phyloP scores from a whole-genome alignment of 2,329 filamentous ascomycete species.

The Aureobasidium subglaciale region DNA sequence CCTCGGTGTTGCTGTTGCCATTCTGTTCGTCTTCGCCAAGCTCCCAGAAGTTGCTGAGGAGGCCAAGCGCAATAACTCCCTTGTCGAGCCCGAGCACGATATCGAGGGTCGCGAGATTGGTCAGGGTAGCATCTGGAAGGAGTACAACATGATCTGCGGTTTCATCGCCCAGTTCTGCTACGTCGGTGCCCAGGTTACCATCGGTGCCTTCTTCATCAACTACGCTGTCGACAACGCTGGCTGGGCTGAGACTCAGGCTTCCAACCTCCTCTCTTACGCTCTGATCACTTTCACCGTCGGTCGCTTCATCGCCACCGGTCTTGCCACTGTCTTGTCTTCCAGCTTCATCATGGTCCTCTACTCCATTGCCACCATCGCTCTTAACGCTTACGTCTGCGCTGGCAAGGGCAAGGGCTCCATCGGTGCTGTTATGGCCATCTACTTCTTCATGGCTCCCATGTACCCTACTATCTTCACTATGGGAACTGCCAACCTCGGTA shows the following conservation, averaged over 20 bases:
- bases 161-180: slow-evolving; percentile 33
- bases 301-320: slow-evolving; percentile 32
- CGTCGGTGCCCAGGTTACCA: slow-evolving; percentile 32
- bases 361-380: slow-evolving; percentile 26
- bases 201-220: slow-evolving; percentile 34
- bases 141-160: slow-evolving; percentile 35
- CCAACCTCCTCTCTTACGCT: slow-evolving; percentile 33
- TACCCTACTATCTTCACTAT: slow-evolving; percentile 35
- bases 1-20: slow-evolving; percentile 28
- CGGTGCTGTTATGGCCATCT: slow-evolving; percentile 30
- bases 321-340: slow-evolving; percentile 30
- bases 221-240: slow-evolving; percentile 31
- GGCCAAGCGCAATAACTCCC: slow-evolving; percentile 23
- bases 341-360: slow-evolving; percentile 33
- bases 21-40: slow-evolving; percentile 33
- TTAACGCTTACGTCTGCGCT: slow-evolving; percentile 29
- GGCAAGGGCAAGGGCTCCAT: slow-evolving; percentile 27
- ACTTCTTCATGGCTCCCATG: slow-evolving; percentile 33
- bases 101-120: slow-evolving; percentile 26
- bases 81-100: slow-evolving; percentile 26
- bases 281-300: slow-evolving; percentile 35
- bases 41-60: slow-evolving; percentile 30
- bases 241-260: slow-evolving; percentile 26
- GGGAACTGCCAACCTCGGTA: slow-evolving; percentile 33
- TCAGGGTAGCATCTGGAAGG: slow-evolving; percentile 31